Evolutionary conservation across 1,284 basidiomycete species (phyloP), one percentile per base, ranked within the genome.

Genomic region (Moesziomyces sp.): DNA sequence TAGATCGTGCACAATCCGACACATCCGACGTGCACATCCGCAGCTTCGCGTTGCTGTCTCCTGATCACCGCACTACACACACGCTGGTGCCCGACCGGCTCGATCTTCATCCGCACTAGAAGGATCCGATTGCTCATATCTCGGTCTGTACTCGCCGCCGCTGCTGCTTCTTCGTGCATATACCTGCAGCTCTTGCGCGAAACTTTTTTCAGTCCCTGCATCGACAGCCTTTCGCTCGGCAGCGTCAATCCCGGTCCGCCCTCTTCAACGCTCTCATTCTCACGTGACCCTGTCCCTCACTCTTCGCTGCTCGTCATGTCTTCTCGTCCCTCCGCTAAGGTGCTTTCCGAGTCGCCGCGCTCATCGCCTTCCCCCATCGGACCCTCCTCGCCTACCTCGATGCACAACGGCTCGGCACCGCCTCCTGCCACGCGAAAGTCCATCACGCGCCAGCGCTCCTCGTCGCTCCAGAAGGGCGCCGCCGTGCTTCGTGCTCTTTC

Each of bases 401-500:
- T 18, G 14, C 44, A 23, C 33, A 42, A 23, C 47, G 26, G 45
- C 10, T 33, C 49, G 21, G 46, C n/a, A 16, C n/a, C 46, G n/a
- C 53, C 60, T 46, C 49, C 60, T 8, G 45, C 63, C 9, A 54
- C 48, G 6, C 33, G 19, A 28, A 68, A 61, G 51, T 47, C 56
- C 1, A 23, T 56, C 16, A 74, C 56, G 16, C 68, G 76, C 18
- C 56, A 51, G 21, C 78, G 80, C 24, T 82, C 80, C 19, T 77
- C 78, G 18, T 81, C 79, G 19, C 33, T 80, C 8, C 78, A 83
- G 51, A 78, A 78, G 61, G 81, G 80, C n/a, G 76, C 74, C 11
- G 81, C 81, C 46, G 81, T 83, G 26, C 55, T 83, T n/a, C 60
- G 77, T 13, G 81, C 80, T 2, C 54, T 83, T 8, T 77, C 77